Percentiles rank a stretch among this genome's conserved stretches.
These are phyloP conservation scores for Lactarius akahatsu DNA, from an alignment of 768 basidiomycete genomes.

Conservation along the genomic window DNA sequence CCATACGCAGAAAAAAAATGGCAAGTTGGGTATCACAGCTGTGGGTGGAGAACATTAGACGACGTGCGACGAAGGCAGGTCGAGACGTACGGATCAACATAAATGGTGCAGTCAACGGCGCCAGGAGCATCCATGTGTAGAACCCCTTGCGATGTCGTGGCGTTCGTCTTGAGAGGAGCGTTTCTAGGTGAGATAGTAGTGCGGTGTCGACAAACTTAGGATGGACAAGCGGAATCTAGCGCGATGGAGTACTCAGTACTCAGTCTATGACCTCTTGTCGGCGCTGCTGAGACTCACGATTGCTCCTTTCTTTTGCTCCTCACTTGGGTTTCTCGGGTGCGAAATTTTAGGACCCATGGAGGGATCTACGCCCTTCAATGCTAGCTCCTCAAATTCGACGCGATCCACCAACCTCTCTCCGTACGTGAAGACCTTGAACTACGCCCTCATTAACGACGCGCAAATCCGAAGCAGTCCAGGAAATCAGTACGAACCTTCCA, in stretches of 20 bases:
- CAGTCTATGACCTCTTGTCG: not conserved
- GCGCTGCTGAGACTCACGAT: constrained; percentile 7
- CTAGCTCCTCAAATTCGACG: constrained; percentile 79
- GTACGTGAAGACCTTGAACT: constrained; percentile 60
- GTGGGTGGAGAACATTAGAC: constrained; percentile 5
- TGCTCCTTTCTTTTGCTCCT: constrained; percentile 26
- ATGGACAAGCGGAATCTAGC: constrained; percentile 60
- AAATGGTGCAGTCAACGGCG: constrained; percentile 76
- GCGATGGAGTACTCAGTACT: constrained; percentile 11
- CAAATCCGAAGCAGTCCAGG: not conserved
- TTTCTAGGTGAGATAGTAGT: constrained; percentile 47
- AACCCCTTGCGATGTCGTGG: constrained; percentile 68
- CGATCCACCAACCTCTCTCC: constrained; percentile 70
- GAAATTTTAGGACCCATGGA: constrained; percentile 53
- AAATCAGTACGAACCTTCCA: constrained; percentile 63
- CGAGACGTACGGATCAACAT: constrained; percentile 65
- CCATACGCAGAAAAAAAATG: constrained; percentile 85
- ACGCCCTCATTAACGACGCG: not conserved
- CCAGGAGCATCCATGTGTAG: constrained; percentile 59
- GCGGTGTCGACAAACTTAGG: constrained; percentile 41
- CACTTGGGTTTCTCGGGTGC: constrained; percentile 16
- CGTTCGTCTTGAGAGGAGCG: constrained; percentile 52
- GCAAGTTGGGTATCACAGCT: constrained; percentile 83
- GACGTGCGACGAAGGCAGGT: not conserved
- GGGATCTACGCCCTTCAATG: constrained; percentile 70